Percentiles rank a stretch among this genome's conserved stretches.
These are phyloP conservation scores for Suillus discolor DNA, from an alignment of 768 basidiomycete species.

Conservation along the genomic window DNA sequence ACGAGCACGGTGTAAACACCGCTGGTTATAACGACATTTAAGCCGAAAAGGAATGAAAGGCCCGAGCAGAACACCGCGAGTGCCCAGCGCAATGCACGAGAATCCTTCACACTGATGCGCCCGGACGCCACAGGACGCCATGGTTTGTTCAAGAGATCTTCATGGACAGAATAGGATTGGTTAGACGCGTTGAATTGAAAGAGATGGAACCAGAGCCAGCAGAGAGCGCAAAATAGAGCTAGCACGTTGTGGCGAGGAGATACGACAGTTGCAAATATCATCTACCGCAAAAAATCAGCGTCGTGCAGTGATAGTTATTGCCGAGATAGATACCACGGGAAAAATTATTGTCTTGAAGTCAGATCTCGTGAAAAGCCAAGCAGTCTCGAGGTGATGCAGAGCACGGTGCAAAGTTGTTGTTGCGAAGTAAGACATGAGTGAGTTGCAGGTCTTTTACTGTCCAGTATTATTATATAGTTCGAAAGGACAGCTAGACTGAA, in stretches of 20 bases:
- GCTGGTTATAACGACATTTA: constrained; percentile 19
- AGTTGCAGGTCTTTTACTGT: background rate
- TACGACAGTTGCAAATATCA: constrained; percentile 11
- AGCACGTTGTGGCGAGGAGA: constrained; percentile 3
- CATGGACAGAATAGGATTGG: constrained; percentile 27
- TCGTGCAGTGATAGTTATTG: background rate
- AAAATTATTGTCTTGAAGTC: constrained; percentile 38
- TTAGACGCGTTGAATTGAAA: constrained; percentile 38
- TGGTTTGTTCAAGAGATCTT: constrained; percentile 37
- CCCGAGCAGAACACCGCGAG: constrained; percentile 30
- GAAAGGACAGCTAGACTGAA: background rate
- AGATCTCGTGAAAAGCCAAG: constrained; percentile 37
- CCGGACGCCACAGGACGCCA: constrained; percentile 41
- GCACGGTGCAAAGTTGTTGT: background rate
- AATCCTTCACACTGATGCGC: constrained; percentile 26
- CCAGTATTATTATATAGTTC: background rate
- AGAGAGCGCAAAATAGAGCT: constrained; percentile 7
- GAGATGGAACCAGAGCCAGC: constrained; percentile 36
- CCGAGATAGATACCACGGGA: constrained; percentile 31
- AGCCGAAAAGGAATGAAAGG: constrained; percentile 23
- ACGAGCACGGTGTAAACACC: constrained; percentile 24
- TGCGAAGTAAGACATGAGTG: background rate
- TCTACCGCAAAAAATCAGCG: constrained; percentile 10
- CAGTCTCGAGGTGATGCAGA: constrained; percentile 23
- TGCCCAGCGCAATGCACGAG: constrained; percentile 34